These are phyloP conservation scores for Sclerotinia sclerotiorum DNA, from an alignment of 2,329 filamentous ascomycete species.

Conservation along the genomic window DNA sequence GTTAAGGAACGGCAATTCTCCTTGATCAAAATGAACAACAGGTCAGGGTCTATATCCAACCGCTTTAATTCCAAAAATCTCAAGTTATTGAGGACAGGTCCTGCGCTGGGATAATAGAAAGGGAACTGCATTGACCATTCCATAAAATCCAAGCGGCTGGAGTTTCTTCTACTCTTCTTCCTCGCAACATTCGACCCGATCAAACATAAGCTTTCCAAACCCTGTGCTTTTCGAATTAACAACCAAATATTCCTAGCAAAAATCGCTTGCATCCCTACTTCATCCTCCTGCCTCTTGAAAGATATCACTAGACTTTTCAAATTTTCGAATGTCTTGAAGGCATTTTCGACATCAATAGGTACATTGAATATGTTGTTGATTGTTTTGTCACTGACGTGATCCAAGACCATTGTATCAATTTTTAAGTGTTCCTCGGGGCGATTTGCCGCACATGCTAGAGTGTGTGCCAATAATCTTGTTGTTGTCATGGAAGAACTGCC, in stretches of 20 bases:
- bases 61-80: constrained; percentile 40
- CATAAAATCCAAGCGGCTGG: constrained; percentile 24
- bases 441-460: constrained; percentile 49
- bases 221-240: constrained; percentile 48
- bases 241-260: constrained; percentile 52
- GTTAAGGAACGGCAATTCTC: constrained; percentile 35
- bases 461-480: constrained; percentile 54
- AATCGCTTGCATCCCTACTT: constrained; percentile 40
- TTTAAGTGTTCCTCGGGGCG: constrained; percentile 47
- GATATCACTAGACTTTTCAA: constrained; percentile 50
- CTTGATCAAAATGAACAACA: constrained; percentile 35
- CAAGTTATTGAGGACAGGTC: constrained; percentile 28
- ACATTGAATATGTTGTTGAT: constrained; percentile 52
- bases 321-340: constrained; percentile 45
- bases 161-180: constrained; percentile 30
- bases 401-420: constrained; percentile 50
- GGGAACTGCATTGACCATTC: constrained; percentile 38
- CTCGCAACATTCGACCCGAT: constrained; percentile 43
- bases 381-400: constrained; percentile 51
- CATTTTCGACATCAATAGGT: constrained; percentile 52
- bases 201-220: constrained; percentile 50
- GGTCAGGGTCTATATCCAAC: constrained; percentile 36
- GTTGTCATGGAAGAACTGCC: constrained; percentile 48
- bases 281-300: constrained; percentile 48
- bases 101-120: constrained; percentile 31